Evolutionary conservation across 2,329 filamentous ascomycete genomes (phyloP), one percentile per base, ranked within the genome.

Genomic region (Cytospora paraplurivora): DNA sequence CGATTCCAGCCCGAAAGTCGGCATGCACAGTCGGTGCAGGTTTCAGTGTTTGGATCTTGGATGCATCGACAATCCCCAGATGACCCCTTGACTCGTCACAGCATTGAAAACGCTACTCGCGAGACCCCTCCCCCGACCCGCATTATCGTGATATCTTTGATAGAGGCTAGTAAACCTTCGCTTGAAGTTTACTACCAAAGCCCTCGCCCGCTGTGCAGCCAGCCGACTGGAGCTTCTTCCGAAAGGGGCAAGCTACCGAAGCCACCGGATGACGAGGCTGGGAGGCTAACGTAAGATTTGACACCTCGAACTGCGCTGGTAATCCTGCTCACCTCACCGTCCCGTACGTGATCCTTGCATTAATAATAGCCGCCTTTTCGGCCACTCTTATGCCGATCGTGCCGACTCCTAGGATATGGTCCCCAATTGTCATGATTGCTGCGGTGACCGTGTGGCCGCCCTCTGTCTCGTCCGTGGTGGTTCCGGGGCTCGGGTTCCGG

Each of bases 401-500:
- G 63, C 7, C 65, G 65, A 32, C 37, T 65, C 34, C 65, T 51
- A 33, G 59, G 62, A 54, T 67, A 67, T 10, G 65, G 65, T 2
- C 59, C 63, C 65, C 65, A 67, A 41, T 55, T 60, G 19, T 67
- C 65, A 44, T 66, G 35, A 56, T 63, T 55, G 59, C 61, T 66
- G 21, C 62, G 58, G 33, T 56, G 64, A n/a, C 59, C 59, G 19
- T 67, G 65, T 15, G 66, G 56, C n/a, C 64, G 62, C 34, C 67
- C 64, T 56, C 67, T 62, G 8, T 68, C 67, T 7, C 66, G 62
- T 19, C 61, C 56, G 32, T 62, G 64, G n/a, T 63, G 60, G n/a
- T 62, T 4, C 66, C 63, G 63, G 21, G 68, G 66, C 56, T 74
- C 70, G n/a, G 72, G 68, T 34, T 76, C 73, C 12, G 75, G 75